phyloP scores from a whole-genome alignment of 139 green algal species.

The Chlorella sorokiniana region DNA sequence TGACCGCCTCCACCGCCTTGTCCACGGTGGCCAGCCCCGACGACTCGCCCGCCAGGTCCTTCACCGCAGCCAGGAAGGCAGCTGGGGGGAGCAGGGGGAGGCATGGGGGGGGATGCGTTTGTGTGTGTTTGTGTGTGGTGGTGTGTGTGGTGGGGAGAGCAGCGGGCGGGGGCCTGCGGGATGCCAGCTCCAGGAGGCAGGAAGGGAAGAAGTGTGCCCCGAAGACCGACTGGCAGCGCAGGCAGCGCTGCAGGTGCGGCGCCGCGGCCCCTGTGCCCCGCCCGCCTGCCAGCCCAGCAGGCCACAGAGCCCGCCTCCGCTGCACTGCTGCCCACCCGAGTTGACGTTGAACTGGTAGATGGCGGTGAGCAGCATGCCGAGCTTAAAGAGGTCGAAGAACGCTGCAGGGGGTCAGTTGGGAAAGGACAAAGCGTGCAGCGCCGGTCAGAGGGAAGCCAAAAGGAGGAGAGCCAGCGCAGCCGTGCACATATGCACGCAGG shows the following conservation, averaged over 20 bases:
- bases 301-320: neutral
- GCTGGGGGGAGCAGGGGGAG: neutral
- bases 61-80: constrained; percentile 54
- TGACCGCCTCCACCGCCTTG: constrained; percentile 48
- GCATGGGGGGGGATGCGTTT: neutral
- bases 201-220: neutral
- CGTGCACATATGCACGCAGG: too few relatives aligned
- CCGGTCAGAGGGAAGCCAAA: neutral
- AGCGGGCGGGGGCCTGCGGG: too few relatives aligned
- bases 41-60: constrained; percentile 37
- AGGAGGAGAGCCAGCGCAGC: too few relatives aligned
- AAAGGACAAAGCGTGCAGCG: neutral
- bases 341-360: constrained; percentile 56
- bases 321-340: neutral
- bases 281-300: too few relatives aligned
- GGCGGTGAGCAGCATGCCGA: constrained; percentile 41
- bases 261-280: too few relatives aligned
- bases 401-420: too few relatives aligned
- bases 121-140: neutral
- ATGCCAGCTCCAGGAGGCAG: too few relatives aligned
- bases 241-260: too few relatives aligned
- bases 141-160: neutral
- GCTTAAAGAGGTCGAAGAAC: constrained; percentile 57
- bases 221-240: too few relatives aligned
- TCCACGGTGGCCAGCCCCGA: constrained; percentile 46